Percentiles rank a stretch among this genome's conserved stretches.
phyloP scores from a whole-genome alignment of 352 stramenopile genomes.

The Phytophthora ramorum region DNA sequence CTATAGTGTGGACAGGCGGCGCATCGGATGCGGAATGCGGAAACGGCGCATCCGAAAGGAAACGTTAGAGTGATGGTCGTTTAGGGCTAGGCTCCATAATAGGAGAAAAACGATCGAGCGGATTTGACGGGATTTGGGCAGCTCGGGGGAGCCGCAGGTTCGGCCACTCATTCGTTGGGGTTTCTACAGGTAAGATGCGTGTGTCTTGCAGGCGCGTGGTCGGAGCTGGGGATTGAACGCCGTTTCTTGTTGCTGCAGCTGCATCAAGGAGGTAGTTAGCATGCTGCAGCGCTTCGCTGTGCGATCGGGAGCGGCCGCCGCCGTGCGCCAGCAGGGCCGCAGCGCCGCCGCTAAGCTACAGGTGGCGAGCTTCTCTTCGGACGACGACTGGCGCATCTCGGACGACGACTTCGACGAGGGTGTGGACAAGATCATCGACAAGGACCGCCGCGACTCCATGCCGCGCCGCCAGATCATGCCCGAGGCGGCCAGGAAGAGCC shows the following conservation, averaged over 20 bases:
- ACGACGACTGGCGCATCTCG: constrained; percentile 55
- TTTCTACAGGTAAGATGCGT: constrained; percentile 20
- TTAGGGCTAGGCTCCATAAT: background rate
- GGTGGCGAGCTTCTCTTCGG: constrained; percentile 52
- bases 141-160: constrained; percentile 27
- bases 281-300: constrained; percentile 76
- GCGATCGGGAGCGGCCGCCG: constrained; percentile 41
- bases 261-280: constrained; percentile 13
- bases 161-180: constrained; percentile 42
- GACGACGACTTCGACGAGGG: constrained; percentile 75
- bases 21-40: constrained; percentile 2
- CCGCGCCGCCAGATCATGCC: constrained; percentile 78
- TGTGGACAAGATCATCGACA: constrained; percentile 74
- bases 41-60: constrained; percentile 16
- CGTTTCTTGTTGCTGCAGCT: background rate
- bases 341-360: constrained; percentile 39
- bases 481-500: constrained; percentile 75
- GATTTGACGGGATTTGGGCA: background rate
- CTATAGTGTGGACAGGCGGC: constrained; percentile 5
- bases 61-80: constrained; percentile 27
- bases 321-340: constrained; percentile 37
- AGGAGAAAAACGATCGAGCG: background rate
- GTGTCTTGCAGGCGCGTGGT: background rate
- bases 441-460: constrained; percentile 61
- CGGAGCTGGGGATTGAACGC: constrained; percentile 3